Percentiles rank a stretch among this genome's conserved stretches.
Evolutionary conservation across 2,329 filamentous ascomycete species (phyloP).

Genomic region (Chrysoporthe deuterocubensis): DNA sequence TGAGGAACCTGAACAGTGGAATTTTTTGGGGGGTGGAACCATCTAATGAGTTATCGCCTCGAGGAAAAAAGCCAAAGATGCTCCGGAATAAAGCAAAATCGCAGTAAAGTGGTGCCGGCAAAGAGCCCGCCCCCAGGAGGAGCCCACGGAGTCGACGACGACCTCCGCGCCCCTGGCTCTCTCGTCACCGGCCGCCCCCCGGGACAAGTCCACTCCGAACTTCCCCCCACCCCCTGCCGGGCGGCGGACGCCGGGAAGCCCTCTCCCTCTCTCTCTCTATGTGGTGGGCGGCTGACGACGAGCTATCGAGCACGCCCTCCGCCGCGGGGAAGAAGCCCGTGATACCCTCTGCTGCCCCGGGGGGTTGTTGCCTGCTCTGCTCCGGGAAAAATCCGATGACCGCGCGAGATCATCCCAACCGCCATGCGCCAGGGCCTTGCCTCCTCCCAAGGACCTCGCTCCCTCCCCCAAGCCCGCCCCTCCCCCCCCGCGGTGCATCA

Average conservation of each 20-base stretch:
- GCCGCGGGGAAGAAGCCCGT: not conserved
- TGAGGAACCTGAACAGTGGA: constrained; percentile 15
- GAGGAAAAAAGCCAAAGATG: constrained; percentile 7
- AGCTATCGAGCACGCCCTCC: not conserved
- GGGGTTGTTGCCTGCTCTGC: not conserved
- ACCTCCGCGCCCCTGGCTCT: not conserved
- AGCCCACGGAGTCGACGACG: not conserved
- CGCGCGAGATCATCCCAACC: not conserved
- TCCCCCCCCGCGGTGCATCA: not conserved
- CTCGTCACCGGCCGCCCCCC: not conserved
- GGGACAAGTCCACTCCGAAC: not conserved
- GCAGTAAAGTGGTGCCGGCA: no score
- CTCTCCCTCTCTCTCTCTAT: not conserved
- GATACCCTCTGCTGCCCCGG: not conserved
- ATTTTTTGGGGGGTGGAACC: constrained; percentile 17
- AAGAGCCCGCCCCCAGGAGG: no score
- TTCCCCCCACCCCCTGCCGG: not conserved
- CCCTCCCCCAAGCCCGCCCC: not conserved
- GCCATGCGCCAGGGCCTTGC: not conserved
- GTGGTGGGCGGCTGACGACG: not conserved
- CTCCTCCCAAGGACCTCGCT: not conserved
- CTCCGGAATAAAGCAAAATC: not conserved
- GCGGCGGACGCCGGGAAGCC: not conserved
- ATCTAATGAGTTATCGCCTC: constrained; percentile 26
- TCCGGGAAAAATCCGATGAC: not conserved